These are phyloP conservation scores for Skeletonema grethae DNA, from an alignment of 108 stramenopile species.

Conservation along the genomic window DNA sequence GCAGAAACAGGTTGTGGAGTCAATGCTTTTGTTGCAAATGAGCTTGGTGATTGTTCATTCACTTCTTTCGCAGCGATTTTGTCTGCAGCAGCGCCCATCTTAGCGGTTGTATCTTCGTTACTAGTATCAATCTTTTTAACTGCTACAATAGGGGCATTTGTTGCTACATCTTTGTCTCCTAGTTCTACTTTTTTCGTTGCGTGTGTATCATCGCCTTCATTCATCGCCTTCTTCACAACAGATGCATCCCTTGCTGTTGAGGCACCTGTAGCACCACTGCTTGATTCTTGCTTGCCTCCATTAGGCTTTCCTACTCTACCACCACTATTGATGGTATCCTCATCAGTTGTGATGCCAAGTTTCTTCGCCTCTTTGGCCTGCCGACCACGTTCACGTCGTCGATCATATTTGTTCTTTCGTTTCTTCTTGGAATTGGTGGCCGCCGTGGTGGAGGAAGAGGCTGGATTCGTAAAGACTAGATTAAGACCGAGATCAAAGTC, in stretches of 20 bases:
- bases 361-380: slow-evolving; percentile 27
- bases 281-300: background rate
- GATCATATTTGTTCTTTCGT: slow-evolving; percentile 77
- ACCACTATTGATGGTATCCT: background rate
- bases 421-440: slow-evolving; percentile 31
- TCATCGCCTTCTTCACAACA: background rate
- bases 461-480: slow-evolving; percentile 2
- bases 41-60: background rate
- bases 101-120: background rate
- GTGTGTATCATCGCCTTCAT: background rate
- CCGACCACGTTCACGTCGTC: slow-evolving; percentile 52
- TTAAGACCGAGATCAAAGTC: slow-evolving; percentile 1
- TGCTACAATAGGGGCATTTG: background rate
- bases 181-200: slow-evolving; percentile 10
- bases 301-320: background rate
- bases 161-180: background rate
- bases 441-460: background rate
- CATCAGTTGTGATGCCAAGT: background rate
- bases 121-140: background rate
- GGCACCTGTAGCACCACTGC: slow-evolving; percentile 10
- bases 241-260: background rate
- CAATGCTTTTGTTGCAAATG: background rate
- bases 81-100: background rate
- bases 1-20: background rate
- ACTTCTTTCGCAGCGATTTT: background rate